Evolutionary conservation across 2,329 filamentous ascomycete species (phyloP).

Genomic region (Verticillium zaregamsianum): DNA sequence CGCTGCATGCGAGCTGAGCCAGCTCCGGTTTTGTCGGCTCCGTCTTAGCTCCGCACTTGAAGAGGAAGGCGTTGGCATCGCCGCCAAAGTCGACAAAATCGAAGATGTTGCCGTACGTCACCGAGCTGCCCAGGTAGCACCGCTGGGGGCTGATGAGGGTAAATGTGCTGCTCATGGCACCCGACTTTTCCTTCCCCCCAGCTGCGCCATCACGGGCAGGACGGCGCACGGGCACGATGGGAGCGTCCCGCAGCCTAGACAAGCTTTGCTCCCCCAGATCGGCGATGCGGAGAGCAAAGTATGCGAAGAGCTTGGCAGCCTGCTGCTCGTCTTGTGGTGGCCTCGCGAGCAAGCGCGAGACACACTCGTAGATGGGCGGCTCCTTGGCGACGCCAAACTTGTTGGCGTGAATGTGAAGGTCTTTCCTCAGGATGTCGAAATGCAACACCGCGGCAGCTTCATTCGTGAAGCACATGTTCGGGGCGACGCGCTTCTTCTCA

Average conservation of each 20-base stretch:
- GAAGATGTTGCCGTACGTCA: constrained; percentile 80
- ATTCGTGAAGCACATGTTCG: constrained; percentile 79
- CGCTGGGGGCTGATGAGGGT: constrained; percentile 63
- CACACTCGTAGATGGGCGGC: constrained; percentile 73
- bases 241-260: constrained; percentile 56
- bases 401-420: constrained; percentile 73
- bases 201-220: constrained; percentile 4
- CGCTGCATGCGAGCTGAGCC: constrained; percentile 74
- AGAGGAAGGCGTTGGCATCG: constrained; percentile 83
- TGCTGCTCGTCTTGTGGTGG: constrained; percentile 65
- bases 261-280: constrained; percentile 65
- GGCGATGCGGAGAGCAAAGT: constrained; percentile 72
- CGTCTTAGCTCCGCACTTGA: constrained; percentile 83
- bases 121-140: constrained; percentile 73
- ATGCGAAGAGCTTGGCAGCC: constrained; percentile 72
- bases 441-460: constrained; percentile 71
- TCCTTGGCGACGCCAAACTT: constrained; percentile 76
- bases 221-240: constrained; percentile 66
- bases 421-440: constrained; percentile 70
- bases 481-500: constrained; percentile 61
- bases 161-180: constrained; percentile 19
- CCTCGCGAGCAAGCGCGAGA: constrained; percentile 65
- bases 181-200: constrained; percentile 11
- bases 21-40: constrained; percentile 87
- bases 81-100: constrained; percentile 93